Conservation (phyloP, 140 eudicot species). For the Cichorium intybus region DNA sequence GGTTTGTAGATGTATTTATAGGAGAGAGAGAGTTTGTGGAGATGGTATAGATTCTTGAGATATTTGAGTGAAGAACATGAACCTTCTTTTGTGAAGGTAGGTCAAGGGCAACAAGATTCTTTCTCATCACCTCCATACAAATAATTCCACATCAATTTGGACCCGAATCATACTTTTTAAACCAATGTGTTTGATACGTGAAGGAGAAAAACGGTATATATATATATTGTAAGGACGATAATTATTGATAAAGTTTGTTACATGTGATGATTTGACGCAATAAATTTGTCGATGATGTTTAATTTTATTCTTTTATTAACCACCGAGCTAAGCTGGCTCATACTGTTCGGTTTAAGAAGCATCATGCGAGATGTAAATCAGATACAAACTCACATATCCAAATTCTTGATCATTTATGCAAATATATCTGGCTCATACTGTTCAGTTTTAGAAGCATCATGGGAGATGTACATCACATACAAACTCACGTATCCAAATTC, state of each 20-base stretch:
- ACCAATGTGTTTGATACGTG: neutral
- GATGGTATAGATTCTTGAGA: constrained; percentile 36
- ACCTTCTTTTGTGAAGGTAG: constrained; percentile 10
- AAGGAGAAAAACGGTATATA: neutral
- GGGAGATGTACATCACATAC: no score
- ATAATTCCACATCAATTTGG: constrained; percentile 9
- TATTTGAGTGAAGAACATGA: constrained; percentile 16
- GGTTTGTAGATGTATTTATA: constrained; percentile 10
- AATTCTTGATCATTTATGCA: no score
- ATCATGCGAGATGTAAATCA: neutral
- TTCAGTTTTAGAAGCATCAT: no score
- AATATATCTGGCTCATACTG: no score
- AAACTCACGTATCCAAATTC: no score
- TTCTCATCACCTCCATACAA: constrained; percentile 33
- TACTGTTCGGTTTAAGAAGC: neutral
- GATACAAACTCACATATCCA: no score
- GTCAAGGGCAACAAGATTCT: constrained; percentile 31
- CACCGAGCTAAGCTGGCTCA: no score
- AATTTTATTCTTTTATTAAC: neutral
- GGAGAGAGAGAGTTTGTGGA: constrained; percentile 32
- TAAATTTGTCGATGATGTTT: no score
- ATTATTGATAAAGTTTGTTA: no score
- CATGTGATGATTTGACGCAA: neutral
- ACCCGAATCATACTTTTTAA: constrained; percentile 14
- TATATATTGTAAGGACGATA: neutral